These are phyloP conservation scores for Tulasnella sp. DNA, from an alignment of 768 basidiomycete genomes.

Conservation along the genomic window DNA sequence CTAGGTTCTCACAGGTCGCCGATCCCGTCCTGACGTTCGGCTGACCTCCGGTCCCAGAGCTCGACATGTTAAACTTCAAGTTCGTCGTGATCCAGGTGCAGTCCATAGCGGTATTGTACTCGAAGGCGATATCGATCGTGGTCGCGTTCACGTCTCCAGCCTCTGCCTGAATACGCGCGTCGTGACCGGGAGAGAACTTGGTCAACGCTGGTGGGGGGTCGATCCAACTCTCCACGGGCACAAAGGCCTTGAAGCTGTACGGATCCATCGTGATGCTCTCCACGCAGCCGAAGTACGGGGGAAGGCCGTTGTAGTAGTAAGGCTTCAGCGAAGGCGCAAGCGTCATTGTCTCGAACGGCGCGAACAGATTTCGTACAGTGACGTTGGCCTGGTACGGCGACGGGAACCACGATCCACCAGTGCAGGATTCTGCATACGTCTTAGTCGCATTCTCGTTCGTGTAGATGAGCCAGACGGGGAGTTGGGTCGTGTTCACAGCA, in stretches of 20 bases:
- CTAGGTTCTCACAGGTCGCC: conserved; percentile 38
- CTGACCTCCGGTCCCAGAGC: conserved; percentile 46
- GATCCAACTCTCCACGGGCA: conserved; percentile 57
- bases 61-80: conserved; percentile 56
- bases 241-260: conserved; percentile 73
- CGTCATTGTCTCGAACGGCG: conserved; percentile 70
- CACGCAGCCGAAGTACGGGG: conserved; percentile 71
- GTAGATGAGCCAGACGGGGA: conserved; percentile 74
- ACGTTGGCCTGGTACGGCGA: conserved; percentile 59
- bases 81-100: conserved; percentile 55
- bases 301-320: conserved; percentile 44
- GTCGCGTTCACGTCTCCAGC: conserved; percentile 42
- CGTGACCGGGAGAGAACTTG: conserved; percentile 77
- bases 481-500: conserved; percentile 52
- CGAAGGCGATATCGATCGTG: conserved; percentile 51
- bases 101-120: conserved; percentile 70
- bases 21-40: conserved; percentile 42
- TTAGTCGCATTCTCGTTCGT: conserved; percentile 72
- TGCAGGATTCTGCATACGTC: conserved; percentile 55
- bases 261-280: conserved; percentile 50
- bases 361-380: conserved; percentile 59
- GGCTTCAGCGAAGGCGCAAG: conserved; percentile 55
- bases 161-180: conserved; percentile 50
- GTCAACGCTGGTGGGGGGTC: conserved; percentile 62
- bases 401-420: conserved; percentile 52